These are phyloP conservation scores for Geranomyces variabilis DNA, from an alignment of 192 early-diverging fungal genomes.

Conservation along the genomic window DNA sequence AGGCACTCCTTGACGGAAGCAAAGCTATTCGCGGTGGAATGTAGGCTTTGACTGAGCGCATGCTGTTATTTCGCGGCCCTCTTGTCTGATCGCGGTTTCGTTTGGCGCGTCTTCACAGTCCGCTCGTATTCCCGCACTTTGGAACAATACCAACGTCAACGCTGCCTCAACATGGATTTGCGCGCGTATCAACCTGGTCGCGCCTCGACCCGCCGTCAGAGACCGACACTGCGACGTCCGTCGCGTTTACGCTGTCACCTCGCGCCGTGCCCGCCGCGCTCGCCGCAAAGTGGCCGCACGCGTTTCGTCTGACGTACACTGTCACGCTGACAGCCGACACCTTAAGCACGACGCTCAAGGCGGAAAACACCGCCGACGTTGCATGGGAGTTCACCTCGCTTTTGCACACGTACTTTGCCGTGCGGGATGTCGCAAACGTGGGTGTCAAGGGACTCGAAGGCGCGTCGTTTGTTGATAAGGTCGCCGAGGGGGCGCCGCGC, in stretches of 20 bases:
- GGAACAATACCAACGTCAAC: slow-evolving; percentile 56
- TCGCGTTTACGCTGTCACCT: slow-evolving; percentile 59
- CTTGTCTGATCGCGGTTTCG: background rate
- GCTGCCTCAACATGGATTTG: slow-evolving; percentile 77
- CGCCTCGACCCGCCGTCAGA: slow-evolving; percentile 53
- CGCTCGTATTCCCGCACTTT: slow-evolving; percentile 83
- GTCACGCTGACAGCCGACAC: slow-evolving; percentile 72
- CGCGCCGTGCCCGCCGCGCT: slow-evolving; percentile 58
- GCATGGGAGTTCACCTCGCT: slow-evolving; percentile 84
- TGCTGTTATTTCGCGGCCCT: background rate
- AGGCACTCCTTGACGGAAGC: slow-evolving; percentile 81
- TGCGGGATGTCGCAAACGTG: slow-evolving; percentile 61
- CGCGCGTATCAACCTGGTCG: slow-evolving; percentile 59
- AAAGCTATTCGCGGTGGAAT: slow-evolving; percentile 85
- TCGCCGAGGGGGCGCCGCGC: slow-evolving; percentile 37
- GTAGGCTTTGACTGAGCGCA: no score
- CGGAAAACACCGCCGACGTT: slow-evolving; percentile 72
- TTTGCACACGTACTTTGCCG: slow-evolving; percentile 89
- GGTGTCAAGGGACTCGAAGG: slow-evolving; percentile 69
- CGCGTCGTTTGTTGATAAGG: slow-evolving; percentile 74
- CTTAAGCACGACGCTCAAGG: slow-evolving; percentile 71
- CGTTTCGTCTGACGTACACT: slow-evolving; percentile 77
- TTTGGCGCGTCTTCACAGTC: slow-evolving; percentile 57
- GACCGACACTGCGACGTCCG: slow-evolving; percentile 50
- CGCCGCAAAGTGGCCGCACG: slow-evolving; percentile 65